Percentiles rank a stretch among this genome's conserved stretches.
Conservation (phyloP, 1,284 basidiomycete genomes). For the Apiotrichum mycotoxinovorans region DNA sequence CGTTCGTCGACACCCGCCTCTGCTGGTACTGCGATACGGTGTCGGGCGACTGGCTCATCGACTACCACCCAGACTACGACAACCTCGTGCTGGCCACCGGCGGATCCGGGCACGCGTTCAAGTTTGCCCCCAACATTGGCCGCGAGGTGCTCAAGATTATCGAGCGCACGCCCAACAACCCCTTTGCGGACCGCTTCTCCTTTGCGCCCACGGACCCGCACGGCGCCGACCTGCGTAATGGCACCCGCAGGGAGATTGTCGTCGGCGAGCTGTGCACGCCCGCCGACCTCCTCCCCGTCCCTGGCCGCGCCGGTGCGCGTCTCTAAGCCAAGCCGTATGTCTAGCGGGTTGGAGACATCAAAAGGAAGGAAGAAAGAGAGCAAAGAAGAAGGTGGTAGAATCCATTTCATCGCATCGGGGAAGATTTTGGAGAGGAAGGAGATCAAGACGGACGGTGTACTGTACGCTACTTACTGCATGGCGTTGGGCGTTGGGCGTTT, state of each 20-base stretch:
- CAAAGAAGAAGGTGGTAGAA: too few relatives aligned
- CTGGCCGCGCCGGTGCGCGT: slow-evolving; percentile 1
- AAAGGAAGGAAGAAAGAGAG: too few relatives aligned
- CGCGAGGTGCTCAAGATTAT: slow-evolving; percentile 67
- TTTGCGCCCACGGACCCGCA: slow-evolving; percentile 36
- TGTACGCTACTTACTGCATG: slow-evolving; percentile 2
- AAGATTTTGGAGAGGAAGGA: not conserved
- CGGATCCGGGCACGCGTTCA: slow-evolving; percentile 54
- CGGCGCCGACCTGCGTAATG: slow-evolving; percentile 41
- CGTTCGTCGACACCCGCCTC: slow-evolving; percentile 43
- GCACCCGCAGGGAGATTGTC: slow-evolving; percentile 27
- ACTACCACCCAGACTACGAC: slow-evolving; percentile 48
- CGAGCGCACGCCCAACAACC: slow-evolving; percentile 56
- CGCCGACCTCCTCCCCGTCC: slow-evolving; percentile 14
- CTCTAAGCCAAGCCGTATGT: too few relatives aligned
- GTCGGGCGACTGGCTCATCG: slow-evolving; percentile 53
- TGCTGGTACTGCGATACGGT: slow-evolving; percentile 52
- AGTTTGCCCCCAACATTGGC: slow-evolving; percentile 80
- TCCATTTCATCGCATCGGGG: too few relatives aligned
- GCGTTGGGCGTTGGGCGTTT: not conserved
- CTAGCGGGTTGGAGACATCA: too few relatives aligned
- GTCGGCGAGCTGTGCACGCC: slow-evolving; percentile 6
- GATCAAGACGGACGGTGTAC: not conserved
- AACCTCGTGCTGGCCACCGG: slow-evolving; percentile 52
- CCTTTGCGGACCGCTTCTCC: slow-evolving; percentile 55